These are phyloP conservation scores for Albugo laibachii DNA, from an alignment of 352 stramenopile genomes.

Conservation along the genomic window DNA sequence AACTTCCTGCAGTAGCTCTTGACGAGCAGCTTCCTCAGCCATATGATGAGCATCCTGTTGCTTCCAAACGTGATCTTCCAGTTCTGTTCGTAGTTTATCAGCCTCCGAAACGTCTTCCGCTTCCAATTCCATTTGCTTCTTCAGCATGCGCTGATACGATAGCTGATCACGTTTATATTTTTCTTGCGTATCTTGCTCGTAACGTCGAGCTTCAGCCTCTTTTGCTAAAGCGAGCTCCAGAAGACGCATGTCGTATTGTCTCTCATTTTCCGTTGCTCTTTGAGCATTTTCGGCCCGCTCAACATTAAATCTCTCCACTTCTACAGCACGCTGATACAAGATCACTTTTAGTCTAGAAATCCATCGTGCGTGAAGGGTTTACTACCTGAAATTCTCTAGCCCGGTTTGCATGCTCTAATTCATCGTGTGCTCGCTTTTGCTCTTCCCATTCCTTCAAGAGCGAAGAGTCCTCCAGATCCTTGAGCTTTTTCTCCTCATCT, in stretches of 20 bases:
- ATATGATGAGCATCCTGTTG: conserved; percentile 53
- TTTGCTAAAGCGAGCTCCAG: conserved; percentile 33
- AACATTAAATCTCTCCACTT: conserved; percentile 58
- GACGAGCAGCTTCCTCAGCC: conserved; percentile 41
- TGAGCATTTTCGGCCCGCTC: conserved; percentile 32
- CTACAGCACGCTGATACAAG: conserved; percentile 20
- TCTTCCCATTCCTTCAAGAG: conserved; percentile 37
- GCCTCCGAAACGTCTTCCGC: conserved; percentile 40
- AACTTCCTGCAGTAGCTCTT: conserved; percentile 55
- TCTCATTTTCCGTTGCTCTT: conserved; percentile 22
- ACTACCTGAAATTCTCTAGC: conserved; percentile 31
- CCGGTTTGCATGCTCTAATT: conserved; percentile 24
- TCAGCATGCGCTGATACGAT: conserved; percentile 52
- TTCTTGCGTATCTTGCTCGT: conserved; percentile 36
- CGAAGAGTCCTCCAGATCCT: conserved; percentile 24
- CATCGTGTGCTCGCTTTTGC: conserved; percentile 35
- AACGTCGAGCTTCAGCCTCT: conserved; percentile 32
- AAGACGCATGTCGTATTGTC: conserved; percentile 37
- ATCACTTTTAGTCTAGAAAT: neutral
- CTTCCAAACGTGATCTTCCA: conserved; percentile 58
- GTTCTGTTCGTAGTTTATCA: conserved; percentile 57
- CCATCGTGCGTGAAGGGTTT: neutral
- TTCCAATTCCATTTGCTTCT: conserved; percentile 51
- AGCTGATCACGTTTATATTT: conserved; percentile 50
- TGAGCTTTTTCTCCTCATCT: conserved; percentile 16